phyloP scores from a whole-genome alignment of 805 yeast species.

The Candida namnaoensis region DNA sequence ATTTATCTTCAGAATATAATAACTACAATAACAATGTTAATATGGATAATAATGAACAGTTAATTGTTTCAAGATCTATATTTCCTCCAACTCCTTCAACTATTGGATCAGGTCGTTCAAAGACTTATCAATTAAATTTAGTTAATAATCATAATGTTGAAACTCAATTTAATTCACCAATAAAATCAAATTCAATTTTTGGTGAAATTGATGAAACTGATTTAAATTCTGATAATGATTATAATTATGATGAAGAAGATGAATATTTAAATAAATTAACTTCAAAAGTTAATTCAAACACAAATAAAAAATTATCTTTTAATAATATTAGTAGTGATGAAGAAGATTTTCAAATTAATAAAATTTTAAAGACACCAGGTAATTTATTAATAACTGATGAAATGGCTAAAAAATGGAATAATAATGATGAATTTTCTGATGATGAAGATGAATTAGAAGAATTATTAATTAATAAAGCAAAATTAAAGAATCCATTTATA shows the following conservation, averaged over 20 bases:
- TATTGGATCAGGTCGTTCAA: conserved; percentile 18
- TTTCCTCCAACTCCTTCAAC: conserved; percentile 22
- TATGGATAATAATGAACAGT: no score
- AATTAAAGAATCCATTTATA: conserved; percentile 15
- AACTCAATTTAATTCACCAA: conserved; percentile 1
- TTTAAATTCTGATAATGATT: neutral
- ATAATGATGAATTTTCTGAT: conserved; percentile 9
- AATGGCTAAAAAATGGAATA: conserved; percentile 24
- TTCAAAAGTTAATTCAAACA: no score
- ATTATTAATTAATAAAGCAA: conserved; percentile 5
- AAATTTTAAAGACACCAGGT: conserved; percentile 22
- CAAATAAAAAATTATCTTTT: neutral
- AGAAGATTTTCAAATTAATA: conserved; percentile 1
- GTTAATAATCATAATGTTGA: no score
- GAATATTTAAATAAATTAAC: conserved; percentile 3
- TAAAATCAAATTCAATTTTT: conserved; percentile 1
- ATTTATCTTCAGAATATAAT: neutral
- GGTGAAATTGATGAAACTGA: conserved; percentile 4
- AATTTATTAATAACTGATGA: conserved; percentile 23
- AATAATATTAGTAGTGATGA: conserved; percentile 1
- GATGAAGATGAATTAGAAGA: conserved; percentile 11
- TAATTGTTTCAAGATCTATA: conserved; percentile 8
- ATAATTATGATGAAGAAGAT: neutral
- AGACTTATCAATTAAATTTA: neutral
- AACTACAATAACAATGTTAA: no score